These are phyloP conservation scores for Neopestalotiopsis rosae DNA, from an alignment of 2,329 filamentous ascomycete species.

Conservation along the genomic window DNA sequence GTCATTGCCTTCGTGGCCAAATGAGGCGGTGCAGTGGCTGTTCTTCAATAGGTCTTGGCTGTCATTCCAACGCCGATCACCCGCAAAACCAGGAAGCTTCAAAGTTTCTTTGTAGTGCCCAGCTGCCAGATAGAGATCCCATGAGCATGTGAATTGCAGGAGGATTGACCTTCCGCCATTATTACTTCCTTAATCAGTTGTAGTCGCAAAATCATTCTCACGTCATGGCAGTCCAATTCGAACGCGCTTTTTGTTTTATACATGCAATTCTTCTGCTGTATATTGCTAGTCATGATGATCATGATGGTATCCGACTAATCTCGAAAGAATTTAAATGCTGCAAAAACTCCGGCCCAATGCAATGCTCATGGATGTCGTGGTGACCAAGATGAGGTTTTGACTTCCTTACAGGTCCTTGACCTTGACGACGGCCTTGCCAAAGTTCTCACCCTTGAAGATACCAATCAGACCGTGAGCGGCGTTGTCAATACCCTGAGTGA, in stretches of 20 bases:
- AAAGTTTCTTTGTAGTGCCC: background rate
- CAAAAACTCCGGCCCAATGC: slow-evolving; percentile 14
- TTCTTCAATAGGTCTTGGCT: background rate
- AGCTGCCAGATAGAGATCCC: no score
- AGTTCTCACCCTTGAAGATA: slow-evolving; percentile 80
- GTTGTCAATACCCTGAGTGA: slow-evolving; percentile 80
- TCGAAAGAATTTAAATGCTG: background rate
- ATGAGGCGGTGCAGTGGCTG: slow-evolving; percentile 8
- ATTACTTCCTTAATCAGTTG: no score
- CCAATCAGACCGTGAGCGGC: slow-evolving; percentile 75
- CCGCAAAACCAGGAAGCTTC: background rate
- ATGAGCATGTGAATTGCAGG: no score
- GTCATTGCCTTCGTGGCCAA: slow-evolving; percentile 5
- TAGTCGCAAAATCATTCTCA: no score
- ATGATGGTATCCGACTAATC: background rate
- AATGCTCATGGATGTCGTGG: background rate
- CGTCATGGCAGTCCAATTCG: no score
- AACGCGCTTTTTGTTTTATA: no score
- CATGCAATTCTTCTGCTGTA: background rate
- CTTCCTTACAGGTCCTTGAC: slow-evolving; percentile 32
- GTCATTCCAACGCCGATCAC: background rate
- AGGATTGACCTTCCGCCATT: no score
- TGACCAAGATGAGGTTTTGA: background rate
- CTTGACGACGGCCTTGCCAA: slow-evolving; percentile 84
- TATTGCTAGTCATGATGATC: background rate